Percentiles rank a stretch among this genome's conserved stretches.
phyloP scores from a whole-genome alignment of 306 rosid species.

The Malus asiatica region DNA sequence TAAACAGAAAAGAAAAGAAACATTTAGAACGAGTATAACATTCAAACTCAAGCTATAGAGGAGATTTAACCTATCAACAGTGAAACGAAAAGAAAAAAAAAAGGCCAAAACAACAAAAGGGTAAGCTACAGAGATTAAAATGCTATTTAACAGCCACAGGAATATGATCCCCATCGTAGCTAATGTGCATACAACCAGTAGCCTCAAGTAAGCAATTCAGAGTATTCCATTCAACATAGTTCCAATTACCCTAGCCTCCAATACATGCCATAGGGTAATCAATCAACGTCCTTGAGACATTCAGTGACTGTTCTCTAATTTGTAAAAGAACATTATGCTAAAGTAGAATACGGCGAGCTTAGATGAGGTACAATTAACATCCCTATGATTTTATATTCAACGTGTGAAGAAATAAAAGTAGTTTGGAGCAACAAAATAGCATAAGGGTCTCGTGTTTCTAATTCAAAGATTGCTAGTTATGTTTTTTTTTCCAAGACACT shows the following conservation, averaged over 20 bases:
- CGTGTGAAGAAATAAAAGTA: neutral
- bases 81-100: neutral
- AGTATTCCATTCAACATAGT: neutral
- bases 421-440: neutral
- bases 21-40: neutral
- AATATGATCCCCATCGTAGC: neutral
- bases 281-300: neutral
- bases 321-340: neutral
- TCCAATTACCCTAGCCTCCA: neutral
- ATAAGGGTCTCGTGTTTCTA: neutral
- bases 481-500: neutral
- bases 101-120: neutral
- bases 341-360: neutral
- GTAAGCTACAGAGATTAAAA: neutral
- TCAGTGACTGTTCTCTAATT: neutral
- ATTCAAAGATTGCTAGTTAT: neutral
- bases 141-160: neutral
- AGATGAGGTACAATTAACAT: neutral
- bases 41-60: neutral
- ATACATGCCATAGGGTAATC: neutral
- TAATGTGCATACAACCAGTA: neutral
- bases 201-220: neutral
- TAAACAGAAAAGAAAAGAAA: neutral
- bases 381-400: neutral
- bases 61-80: neutral